These are phyloP conservation scores for Phyllosticta ampelicida DNA, from an alignment of 2,329 filamentous ascomycete genomes.

Conservation along the genomic window DNA sequence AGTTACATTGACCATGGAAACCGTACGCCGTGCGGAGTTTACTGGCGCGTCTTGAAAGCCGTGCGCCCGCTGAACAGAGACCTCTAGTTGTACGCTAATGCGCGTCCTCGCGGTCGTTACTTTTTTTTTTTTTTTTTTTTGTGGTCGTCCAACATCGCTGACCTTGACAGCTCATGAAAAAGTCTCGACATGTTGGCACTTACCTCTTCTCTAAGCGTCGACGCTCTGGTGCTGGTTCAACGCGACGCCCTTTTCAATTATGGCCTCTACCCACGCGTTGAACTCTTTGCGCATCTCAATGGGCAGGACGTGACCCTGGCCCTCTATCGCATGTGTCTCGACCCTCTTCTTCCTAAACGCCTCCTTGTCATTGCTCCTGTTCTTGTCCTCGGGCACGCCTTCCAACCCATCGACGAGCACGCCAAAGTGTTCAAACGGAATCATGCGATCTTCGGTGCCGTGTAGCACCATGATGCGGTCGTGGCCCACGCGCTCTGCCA, in stretches of 20 bases:
- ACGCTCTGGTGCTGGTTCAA: constrained; percentile 23
- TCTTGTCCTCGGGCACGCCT: constrained; percentile 19
- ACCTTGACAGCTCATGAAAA: too few relatives aligned
- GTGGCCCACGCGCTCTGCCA: constrained; percentile 60
- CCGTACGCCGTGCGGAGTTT: too few relatives aligned
- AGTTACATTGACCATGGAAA: too few relatives aligned
- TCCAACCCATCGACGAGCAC: constrained; percentile 54
- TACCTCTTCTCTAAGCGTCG: neutral
- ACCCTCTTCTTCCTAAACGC: constrained; percentile 31
- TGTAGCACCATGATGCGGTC: constrained; percentile 69
- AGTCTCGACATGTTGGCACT: neutral
- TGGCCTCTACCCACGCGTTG: constrained; percentile 50
- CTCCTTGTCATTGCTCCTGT: constrained; percentile 19
- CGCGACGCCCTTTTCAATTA: constrained; percentile 43
- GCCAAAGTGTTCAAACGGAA: constrained; percentile 57
- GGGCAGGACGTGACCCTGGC: constrained; percentile 63
- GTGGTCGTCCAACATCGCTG: too few relatives aligned
- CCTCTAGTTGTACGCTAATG: too few relatives aligned
- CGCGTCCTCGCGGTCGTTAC: too few relatives aligned
- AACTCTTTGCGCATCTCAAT: constrained; percentile 63
- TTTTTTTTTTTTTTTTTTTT: too few relatives aligned
- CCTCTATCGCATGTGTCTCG: constrained; percentile 53
- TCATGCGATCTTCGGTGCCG: constrained; percentile 68
- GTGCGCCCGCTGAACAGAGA: too few relatives aligned
- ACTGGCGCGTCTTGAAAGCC: too few relatives aligned